These are phyloP conservation scores for Coccomyxa subellipsoidea DNA, from an alignment of 163 green algal genomes.

Conservation along the genomic window DNA sequence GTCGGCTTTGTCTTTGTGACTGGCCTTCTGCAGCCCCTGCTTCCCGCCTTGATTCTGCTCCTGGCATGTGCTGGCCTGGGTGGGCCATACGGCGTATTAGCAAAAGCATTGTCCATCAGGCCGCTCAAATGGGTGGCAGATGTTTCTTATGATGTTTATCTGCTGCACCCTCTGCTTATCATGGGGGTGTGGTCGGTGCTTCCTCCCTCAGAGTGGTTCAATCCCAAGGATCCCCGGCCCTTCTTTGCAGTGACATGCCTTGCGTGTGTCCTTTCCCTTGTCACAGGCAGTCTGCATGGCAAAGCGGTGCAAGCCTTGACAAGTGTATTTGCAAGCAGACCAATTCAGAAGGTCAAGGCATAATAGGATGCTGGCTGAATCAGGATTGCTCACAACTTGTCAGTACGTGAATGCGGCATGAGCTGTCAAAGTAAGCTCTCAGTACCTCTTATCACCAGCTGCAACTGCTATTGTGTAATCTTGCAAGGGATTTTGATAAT, in stretches of 20 bases:
- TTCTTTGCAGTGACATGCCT: background rate
- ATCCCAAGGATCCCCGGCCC: background rate
- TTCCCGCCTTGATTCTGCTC: background rate
- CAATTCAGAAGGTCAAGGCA: too few relatives aligned
- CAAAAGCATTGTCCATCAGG: background rate
- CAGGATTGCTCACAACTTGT: too few relatives aligned
- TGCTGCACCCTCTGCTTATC: background rate
- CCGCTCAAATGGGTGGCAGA: background rate
- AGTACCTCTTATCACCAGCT: too few relatives aligned
- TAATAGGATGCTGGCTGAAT: too few relatives aligned
- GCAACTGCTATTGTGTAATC: too few relatives aligned
- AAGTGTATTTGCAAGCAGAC: too few relatives aligned
- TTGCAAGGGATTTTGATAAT: too few relatives aligned
- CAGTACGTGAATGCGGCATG: too few relatives aligned
- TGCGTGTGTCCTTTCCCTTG: background rate
- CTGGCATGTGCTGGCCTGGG: background rate
- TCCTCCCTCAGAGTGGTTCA: background rate
- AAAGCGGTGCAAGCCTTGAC: background rate
- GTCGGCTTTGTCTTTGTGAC: background rate
- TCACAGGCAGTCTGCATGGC: background rate
- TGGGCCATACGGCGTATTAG: background rate
- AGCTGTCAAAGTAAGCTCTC: too few relatives aligned
- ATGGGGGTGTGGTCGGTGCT: background rate
- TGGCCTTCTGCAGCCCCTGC: background rate
- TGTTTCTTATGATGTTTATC: background rate